phyloP scores from a whole-genome alignment of 257 asterid species.

The Jacaranda mimosifolia region DNA sequence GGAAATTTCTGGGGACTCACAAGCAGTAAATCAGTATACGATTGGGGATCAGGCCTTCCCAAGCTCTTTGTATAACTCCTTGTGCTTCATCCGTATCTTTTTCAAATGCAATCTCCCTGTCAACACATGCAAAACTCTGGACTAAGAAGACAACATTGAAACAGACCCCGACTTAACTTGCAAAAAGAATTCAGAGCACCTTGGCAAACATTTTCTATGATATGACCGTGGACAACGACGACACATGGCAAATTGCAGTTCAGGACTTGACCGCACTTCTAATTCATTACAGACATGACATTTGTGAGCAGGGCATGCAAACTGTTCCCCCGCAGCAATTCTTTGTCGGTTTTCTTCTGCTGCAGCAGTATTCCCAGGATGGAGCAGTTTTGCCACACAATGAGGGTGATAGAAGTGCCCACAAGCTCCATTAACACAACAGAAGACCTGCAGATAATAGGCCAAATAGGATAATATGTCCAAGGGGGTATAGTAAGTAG shows the following conservation, averaged over 20 bases:
- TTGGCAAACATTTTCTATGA: conserved; percentile 91
- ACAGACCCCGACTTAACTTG: conserved; percentile 22
- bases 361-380: conserved; percentile 57
- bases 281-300: conserved; percentile 71
- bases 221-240: conserved; percentile 96
- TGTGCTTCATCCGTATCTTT: conserved; percentile 43
- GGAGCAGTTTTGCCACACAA: conserved; percentile 80
- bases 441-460: conserved; percentile 70
- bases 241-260: conserved; percentile 87
- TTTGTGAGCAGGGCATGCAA: conserved; percentile 85
- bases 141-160: conserved; percentile 4
- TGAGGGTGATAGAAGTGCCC: conserved; percentile 89
- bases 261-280: conserved; percentile 62
- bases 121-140: conserved; percentile 33
- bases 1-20: conserved; percentile 54
- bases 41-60: conserved; percentile 77
- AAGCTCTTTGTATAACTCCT: conserved; percentile 72
- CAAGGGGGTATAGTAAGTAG: conserved; percentile 1
- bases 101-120: conserved; percentile 66
- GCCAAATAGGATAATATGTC: conserved; percentile 19
- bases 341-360: conserved; percentile 53
- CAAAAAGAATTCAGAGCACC: conserved; percentile 52
- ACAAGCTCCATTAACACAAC: conserved; percentile 87
- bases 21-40: conserved; percentile 85
- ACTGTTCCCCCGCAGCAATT: conserved; percentile 79